These are phyloP conservation scores for Tetracentron sinense DNA, from an alignment of 164 flowering plant species.

Conservation along the genomic window DNA sequence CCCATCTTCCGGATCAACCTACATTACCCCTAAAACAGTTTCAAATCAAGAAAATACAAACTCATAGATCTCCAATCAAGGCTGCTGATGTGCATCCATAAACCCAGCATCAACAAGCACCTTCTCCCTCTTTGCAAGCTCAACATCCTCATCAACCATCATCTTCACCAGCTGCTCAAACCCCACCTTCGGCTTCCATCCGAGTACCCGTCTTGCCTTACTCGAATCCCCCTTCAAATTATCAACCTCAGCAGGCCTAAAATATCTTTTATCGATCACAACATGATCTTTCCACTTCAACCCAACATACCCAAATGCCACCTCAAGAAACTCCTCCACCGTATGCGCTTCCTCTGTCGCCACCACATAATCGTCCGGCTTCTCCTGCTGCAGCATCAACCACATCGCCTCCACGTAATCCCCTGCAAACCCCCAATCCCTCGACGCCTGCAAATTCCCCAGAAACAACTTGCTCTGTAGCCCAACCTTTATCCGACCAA, in stretches of 20 bases:
- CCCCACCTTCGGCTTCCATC: slow-evolving; percentile 93
- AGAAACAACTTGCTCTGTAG: slow-evolving; percentile 82
- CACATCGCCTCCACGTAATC: slow-evolving; percentile 99
- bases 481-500: slow-evolving; percentile 84
- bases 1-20: background rate
- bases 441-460: slow-evolving; percentile 78
- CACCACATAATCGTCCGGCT: slow-evolving; percentile 91
- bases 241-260: slow-evolving; percentile 92
- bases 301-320: slow-evolving; percentile 89
- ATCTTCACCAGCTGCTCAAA: slow-evolving; percentile 90
- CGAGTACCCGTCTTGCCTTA: slow-evolving; percentile 71
- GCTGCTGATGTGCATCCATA: slow-evolving; percentile 95
- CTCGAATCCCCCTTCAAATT: slow-evolving; percentile 85
- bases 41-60: background rate
- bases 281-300: slow-evolving; percentile 92
- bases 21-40: slow-evolving; percentile 1
- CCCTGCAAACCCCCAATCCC: slow-evolving; percentile 98
- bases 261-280: slow-evolving; percentile 85
- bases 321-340: slow-evolving; percentile 86
- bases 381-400: slow-evolving; percentile 98
- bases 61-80: slow-evolving; percentile 27
- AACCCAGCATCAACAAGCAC: slow-evolving; percentile 97
- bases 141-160: slow-evolving; percentile 96
- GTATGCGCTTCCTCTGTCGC: slow-evolving; percentile 96
- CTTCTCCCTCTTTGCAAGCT: slow-evolving; percentile 90